Percentiles rank a stretch among this genome's conserved stretches.
phyloP scores from a whole-genome alignment of 805 yeast genomes.

The Zygosaccharomyces siamensis region DNA sequence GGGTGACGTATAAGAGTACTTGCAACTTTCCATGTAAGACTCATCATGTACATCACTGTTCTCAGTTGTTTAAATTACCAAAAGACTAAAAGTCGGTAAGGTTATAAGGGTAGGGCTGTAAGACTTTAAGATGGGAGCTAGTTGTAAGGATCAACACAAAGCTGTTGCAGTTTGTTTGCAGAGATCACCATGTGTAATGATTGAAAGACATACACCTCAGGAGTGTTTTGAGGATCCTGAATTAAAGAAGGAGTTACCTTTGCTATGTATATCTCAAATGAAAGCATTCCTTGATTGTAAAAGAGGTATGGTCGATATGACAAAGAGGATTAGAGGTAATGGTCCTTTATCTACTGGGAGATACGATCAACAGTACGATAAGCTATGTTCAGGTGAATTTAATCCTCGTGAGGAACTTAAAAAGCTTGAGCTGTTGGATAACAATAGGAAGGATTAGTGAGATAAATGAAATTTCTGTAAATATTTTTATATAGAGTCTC shows the following conservation, averaged over 20 bases:
- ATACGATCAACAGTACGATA: constrained; percentile 81
- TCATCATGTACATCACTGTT: background rate
- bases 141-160: constrained; percentile 90
- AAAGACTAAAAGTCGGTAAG: background rate
- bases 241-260: constrained; percentile 72
- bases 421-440: constrained; percentile 60
- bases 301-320: constrained; percentile 85
- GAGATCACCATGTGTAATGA: constrained; percentile 91
- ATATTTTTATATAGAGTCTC: background rate
- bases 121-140: constrained; percentile 48
- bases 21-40: background rate
- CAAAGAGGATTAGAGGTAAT: constrained; percentile 87
- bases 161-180: constrained; percentile 96
- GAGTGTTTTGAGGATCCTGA: constrained; percentile 81
- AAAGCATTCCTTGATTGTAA: constrained; percentile 85
- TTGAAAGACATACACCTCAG: constrained; percentile 84
- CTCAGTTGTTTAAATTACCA: background rate
- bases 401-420: constrained; percentile 76
- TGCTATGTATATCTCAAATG: constrained; percentile 79
- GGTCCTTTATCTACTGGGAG: constrained; percentile 91
- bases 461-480: background rate
- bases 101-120: background rate
- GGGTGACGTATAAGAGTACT: constrained; percentile 10
- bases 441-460: constrained; percentile 39
- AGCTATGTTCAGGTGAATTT: constrained; percentile 73